Evolutionary conservation across 441 rosid species (phyloP).

Genomic region (Theobroma grandiflorum): DNA sequence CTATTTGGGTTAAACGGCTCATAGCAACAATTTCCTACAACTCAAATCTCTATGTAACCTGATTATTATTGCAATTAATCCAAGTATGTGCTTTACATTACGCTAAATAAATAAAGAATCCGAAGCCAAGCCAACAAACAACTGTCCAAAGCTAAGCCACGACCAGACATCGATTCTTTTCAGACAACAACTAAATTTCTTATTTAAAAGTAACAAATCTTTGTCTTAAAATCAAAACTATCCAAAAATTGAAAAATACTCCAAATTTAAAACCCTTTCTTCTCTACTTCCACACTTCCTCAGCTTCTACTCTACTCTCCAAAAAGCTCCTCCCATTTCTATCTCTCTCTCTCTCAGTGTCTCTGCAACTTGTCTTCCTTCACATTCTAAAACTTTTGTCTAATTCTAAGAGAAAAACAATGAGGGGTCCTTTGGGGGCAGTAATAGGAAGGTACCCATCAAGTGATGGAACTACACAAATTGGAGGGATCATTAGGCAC

Average conservation of each 20-base stretch:
- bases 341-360: not conserved
- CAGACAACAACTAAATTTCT: not conserved
- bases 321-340: slow-evolving; percentile 4
- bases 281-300: slow-evolving; percentile 26
- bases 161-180: slow-evolving; percentile 26
- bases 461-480: slow-evolving; percentile 78
- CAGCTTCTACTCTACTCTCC: slow-evolving; percentile 37
- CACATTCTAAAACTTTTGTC: slow-evolving; percentile 25
- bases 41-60: not conserved
- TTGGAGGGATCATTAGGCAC: slow-evolving; percentile 87
- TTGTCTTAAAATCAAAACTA: slow-evolving; percentile 42
- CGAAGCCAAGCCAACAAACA: slow-evolving; percentile 9
- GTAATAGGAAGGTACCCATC: slow-evolving; percentile 90
- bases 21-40: not conserved
- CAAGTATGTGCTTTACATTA: not conserved
- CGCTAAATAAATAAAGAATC: not conserved
- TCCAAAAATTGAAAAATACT: slow-evolving; percentile 30
- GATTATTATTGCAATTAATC: too few species aligned
- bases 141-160: slow-evolving; percentile 8
- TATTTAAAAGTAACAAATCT: slow-evolving; percentile 22
- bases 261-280: slow-evolving; percentile 39
- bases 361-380: slow-evolving; percentile 35
- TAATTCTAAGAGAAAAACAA: slow-evolving; percentile 29
- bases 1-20: slow-evolving; percentile 19
- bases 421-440: slow-evolving; percentile 94